Percentiles rank a stretch among this genome's conserved stretches.
phyloP scores from a whole-genome alignment of 1,284 basidiomycete genomes.

The Sporisorium sorghi region DNA sequence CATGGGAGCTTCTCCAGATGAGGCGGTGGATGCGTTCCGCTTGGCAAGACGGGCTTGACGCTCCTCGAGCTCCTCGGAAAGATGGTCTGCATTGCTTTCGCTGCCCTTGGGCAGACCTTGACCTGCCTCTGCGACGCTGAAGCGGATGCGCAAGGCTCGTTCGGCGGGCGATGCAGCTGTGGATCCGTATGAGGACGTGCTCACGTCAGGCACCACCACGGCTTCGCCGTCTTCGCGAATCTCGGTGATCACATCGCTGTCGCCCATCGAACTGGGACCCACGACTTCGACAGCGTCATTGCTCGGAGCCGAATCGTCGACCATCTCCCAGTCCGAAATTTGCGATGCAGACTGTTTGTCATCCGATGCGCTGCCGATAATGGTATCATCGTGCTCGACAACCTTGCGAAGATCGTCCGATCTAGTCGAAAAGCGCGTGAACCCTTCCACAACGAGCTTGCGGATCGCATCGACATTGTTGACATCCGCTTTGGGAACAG shows the following conservation, averaged over 20 bases:
- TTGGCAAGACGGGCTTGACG: conserved; percentile 42
- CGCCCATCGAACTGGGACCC: conserved; percentile 10
- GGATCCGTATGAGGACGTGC: not conserved
- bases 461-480: conserved; percentile 48
- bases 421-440: conserved; percentile 37
- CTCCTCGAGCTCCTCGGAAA: conserved; percentile 51
- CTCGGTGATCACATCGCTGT: conserved; percentile 47
- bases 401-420: conserved; percentile 24
- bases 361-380: not conserved
- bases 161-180: conserved; percentile 11
- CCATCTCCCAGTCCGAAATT: conserved; percentile 53
- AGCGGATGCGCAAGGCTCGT: conserved; percentile 29
- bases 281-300: conserved; percentile 33
- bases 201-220: conserved; percentile 36
- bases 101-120: conserved; percentile 51
- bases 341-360: conserved; percentile 11
- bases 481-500: conserved; percentile 46
- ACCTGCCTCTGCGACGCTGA: conserved; percentile 44
- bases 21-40: not conserved
- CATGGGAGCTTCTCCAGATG: conserved; percentile 4
- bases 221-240: conserved; percentile 51
- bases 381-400: conserved; percentile 13
- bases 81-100: conserved; percentile 47
- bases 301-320: conserved; percentile 28
- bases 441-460: conserved; percentile 49